Conservation (phyloP, 148 eudicot species). For the Persicaria tinctoria region DNA sequence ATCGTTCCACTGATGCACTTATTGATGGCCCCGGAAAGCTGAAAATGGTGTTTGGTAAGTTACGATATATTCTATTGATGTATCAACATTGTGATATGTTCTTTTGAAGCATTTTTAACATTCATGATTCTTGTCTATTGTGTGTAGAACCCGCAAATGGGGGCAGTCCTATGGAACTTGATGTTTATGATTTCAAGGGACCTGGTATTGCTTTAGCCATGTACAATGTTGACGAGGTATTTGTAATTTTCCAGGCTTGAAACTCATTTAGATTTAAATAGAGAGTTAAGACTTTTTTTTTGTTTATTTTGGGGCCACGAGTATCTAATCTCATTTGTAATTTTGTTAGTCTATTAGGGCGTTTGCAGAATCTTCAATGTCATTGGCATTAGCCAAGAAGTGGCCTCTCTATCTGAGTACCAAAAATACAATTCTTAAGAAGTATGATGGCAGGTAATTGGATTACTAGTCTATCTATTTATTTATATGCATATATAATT, state of each 20-base stretch:
- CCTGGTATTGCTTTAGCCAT: conserved; percentile 79
- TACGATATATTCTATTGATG: conserved; percentile 4
- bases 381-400: conserved; percentile 55
- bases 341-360: conserved; percentile 56
- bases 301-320: background rate
- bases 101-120: background rate
- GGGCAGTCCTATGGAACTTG: conserved; percentile 39
- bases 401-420: conserved; percentile 78
- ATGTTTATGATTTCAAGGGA: conserved; percentile 64
- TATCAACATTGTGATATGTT: background rate
- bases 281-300: background rate
- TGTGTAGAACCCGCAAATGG: conserved; percentile 57
- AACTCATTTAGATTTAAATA: background rate
- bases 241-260: background rate
- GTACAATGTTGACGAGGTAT: conserved; percentile 72
- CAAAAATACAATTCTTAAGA: conserved; percentile 68
- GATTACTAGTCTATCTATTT: background rate
- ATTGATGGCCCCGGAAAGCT: conserved; percentile 69
- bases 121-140: conserved; percentile 7
- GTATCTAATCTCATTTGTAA: background rate
- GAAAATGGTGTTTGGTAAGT: conserved; percentile 66
- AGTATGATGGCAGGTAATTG: conserved; percentile 72
- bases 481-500: background rate
- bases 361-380: conserved; percentile 75
- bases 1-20: conserved; percentile 60